phyloP scores from a whole-genome alignment of 1,284 basidiomycete genomes.

The Tremellales sp. region DNA sequence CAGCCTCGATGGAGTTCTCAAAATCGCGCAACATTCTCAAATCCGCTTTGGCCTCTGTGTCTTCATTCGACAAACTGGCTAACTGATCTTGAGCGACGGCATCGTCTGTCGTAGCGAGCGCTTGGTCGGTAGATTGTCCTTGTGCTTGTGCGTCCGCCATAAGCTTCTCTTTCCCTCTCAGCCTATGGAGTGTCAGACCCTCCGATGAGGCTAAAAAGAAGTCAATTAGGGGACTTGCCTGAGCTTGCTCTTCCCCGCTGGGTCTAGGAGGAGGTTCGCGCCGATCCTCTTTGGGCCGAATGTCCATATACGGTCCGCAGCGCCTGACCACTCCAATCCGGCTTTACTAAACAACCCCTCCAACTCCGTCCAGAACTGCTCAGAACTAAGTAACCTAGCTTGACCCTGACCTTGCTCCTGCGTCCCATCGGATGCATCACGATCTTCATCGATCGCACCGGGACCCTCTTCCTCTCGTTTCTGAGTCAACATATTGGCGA shows the following conservation, averaged over 20 bases:
- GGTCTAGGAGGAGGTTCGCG: conserved; percentile 80
- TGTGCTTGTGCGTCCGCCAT: conserved; percentile 39
- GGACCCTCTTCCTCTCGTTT: too few relatives aligned
- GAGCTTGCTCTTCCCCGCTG: conserved; percentile 39
- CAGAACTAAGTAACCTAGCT: conserved; percentile 59
- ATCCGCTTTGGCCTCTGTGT: conserved; percentile 35
- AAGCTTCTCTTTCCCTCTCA: conserved; percentile 35
- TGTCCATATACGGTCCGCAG: conserved; percentile 75
- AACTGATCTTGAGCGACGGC: conserved; percentile 21
- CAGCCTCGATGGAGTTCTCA: conserved; percentile 79
- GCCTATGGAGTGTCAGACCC: conserved; percentile 12
- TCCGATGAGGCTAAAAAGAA: not conserved
- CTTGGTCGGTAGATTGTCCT: conserved; percentile 44
- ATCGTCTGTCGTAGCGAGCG: conserved; percentile 34
- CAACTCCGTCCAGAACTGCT: conserved; percentile 77
- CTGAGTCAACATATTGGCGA: conserved; percentile 39
- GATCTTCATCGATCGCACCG: conserved; percentile 27
- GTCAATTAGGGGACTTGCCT: conserved; percentile 24
- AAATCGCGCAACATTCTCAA: conserved; percentile 57
- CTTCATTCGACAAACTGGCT: conserved; percentile 22
- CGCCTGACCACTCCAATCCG: conserved; percentile 75
- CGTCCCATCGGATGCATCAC: conserved; percentile 47
- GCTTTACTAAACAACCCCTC: conserved; percentile 61
- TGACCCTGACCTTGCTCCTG: conserved; percentile 55
- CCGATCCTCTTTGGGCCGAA: conserved; percentile 88